Conservation (phyloP, 2,329 filamentous ascomycete genomes). For the Monosporascus sp. region DNA sequence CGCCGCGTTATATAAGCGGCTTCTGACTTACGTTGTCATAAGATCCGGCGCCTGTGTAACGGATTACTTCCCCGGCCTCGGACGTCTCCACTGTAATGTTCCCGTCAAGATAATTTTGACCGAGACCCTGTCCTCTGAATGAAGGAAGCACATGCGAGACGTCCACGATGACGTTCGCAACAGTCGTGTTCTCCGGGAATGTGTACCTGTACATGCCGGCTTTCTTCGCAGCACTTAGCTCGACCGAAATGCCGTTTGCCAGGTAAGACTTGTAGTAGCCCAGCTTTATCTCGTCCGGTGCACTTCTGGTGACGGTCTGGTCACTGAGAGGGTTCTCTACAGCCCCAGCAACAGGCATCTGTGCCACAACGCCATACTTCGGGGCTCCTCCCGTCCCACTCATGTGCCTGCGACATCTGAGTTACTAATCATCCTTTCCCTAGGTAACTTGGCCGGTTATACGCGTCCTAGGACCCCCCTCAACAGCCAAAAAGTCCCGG, state of each 20-base stretch:
- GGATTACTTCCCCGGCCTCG: conserved; percentile 25
- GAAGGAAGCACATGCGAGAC: conserved; percentile 62
- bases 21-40: conserved; percentile 51
- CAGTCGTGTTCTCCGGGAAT: conserved; percentile 39
- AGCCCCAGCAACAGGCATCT: conserved; percentile 48
- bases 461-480: no score
- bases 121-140: conserved; percentile 53
- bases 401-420: conserved; percentile 39
- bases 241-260: conserved; percentile 49
- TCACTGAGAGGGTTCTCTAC: conserved; percentile 50
- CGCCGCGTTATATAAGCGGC: not conserved
- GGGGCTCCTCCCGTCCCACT: conserved; percentile 64
- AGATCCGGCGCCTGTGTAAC: conserved; percentile 55
- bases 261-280: conserved; percentile 57
- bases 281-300: conserved; percentile 46
- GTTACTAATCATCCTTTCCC: not conserved
- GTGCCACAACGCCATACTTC: conserved; percentile 62
- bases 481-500: no score
- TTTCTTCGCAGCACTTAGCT: conserved; percentile 51
- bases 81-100: conserved; percentile 46
- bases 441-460: no score
- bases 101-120: conserved; percentile 59
- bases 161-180: conserved; percentile 52
- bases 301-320: conserved; percentile 49
- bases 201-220: conserved; percentile 57